phyloP scores from a whole-genome alignment of 2,329 filamentous ascomycete genomes.

The Claviceps purpurea region DNA sequence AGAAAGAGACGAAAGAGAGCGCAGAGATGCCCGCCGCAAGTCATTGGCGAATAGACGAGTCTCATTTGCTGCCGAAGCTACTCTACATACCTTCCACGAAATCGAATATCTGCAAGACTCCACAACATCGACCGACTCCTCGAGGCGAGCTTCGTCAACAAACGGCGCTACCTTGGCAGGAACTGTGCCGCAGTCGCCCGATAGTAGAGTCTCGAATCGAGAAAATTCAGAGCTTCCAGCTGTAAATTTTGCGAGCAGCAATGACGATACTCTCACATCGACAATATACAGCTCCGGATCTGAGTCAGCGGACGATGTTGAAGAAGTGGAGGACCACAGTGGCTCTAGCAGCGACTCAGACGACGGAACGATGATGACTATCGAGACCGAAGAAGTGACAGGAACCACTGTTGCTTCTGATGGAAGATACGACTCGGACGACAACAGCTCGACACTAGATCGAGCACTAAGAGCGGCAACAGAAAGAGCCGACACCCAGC shows the following conservation, averaged over 20 bases:
- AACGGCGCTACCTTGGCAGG: constrained; percentile 16
- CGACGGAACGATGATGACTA: constrained; percentile 68
- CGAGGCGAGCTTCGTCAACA: constrained; percentile 55
- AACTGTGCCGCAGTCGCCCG: constrained; percentile 44
- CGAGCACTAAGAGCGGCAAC: constrained; percentile 65
- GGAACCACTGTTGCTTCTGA: constrained; percentile 52
- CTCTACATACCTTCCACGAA: constrained; percentile 92
- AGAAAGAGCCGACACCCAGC: constrained; percentile 59
- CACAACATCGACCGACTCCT: constrained; percentile 66
- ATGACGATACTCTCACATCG: constrained; percentile 58
- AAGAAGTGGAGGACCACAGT: constrained; percentile 38
- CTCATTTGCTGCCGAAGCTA: constrained; percentile 94
- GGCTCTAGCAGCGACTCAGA: constrained; percentile 47
- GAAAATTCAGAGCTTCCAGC: constrained; percentile 55
- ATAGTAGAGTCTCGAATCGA: constrained; percentile 48
- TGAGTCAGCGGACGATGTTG: constrained; percentile 40
- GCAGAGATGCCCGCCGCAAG: constrained; percentile 80
- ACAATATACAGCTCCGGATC: constrained; percentile 63
- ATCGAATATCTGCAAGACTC: constrained; percentile 82
- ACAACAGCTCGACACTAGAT: constrained; percentile 61
- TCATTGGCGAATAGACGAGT: constrained; percentile 87
- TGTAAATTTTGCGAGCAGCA: constrained; percentile 50
- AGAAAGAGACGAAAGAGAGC: constrained; percentile 58
- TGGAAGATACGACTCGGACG: constrained; percentile 45
- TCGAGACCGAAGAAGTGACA: constrained; percentile 68